Base-by-base conservation (phyloP, 805 yeast genomes). In the Yarrowia porcina region DNA sequence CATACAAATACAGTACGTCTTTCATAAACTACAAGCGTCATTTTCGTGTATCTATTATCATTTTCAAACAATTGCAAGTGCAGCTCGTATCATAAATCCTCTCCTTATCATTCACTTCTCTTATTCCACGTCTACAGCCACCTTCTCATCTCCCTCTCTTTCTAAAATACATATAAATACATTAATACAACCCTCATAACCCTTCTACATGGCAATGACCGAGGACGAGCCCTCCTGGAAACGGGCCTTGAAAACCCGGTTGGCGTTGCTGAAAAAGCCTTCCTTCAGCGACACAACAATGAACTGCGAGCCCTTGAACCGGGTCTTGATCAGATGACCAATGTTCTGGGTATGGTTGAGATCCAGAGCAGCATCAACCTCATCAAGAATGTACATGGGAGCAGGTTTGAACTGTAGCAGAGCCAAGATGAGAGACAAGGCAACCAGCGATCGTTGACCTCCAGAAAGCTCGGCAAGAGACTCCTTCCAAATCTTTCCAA, bases 181-280 rank as follows among this genome's bases (percentile, higher is more conserved):
- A 49, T 49, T 47, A 32, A 49, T 45, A 27, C 52, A 45, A 44
- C 49, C 36, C 35, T 28, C 33, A 33, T 20, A 32, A 32, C 20
- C 10, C 56, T n/a, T n/a, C 44, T 39, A 56, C 44, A 69, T 66
- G n/a, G 68, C 69, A 54, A 65, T 66, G 33, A 92, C 97, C 38
- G 90, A 91, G 20, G 97, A 90, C 0, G 97, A 93, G 68, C 99
- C 98, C 68, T 94, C 97, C 72, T 92, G 97, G 75, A 94, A 93
- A 68, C 97, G 80, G 1, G 97, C 91, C 71, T 96, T 83, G 75
- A 91, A 94, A 20, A 94, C 89, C 66, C 96, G 81, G 72, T 96
- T 96, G 9, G 99, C 99, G 75, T 94, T 94, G 10, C 97, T 88
- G 72, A 94, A 94, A 97, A 94, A 90, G 13, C 98, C 99, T 74